Evolutionary conservation across 2,329 filamentous ascomycete species (phyloP), one percentile per base, ranked within the genome.

Genomic region (Colletotrichum higginsianum): DNA sequence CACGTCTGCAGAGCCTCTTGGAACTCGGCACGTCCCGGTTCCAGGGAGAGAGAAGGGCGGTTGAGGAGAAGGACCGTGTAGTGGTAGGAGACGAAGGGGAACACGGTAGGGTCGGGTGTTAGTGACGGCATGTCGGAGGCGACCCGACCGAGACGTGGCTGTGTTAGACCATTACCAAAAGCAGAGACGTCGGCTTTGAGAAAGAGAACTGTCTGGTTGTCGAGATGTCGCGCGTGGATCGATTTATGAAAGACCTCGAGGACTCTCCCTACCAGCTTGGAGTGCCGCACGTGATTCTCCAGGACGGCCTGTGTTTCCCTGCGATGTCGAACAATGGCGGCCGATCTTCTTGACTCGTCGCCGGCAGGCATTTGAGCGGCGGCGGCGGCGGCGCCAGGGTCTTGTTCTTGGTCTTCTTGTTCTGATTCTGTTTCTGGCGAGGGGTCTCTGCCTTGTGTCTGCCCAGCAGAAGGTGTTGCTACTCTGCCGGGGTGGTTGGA

Each of bases 1-100:
- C 69, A 69, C 12, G 57, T 67, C 40, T 74, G 69, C 13, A 72
- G 53, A 6, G 65, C 69, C 2, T 66, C 44, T 30, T 46, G 61
- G n/a, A 74, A 74, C 38, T 66, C 56, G 12, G 68, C 64, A 26
- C 55, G 44, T 21, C 49, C 61, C 21, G 69, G 40, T 11, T 66
- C 61, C 2, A 82, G 73, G 2, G 80, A 83, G 2, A 83, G 74
- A 7, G 77, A 80, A 0, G 80, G 80, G 2, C 81, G 75, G 35
- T 82, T 79, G 21, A 81, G 76, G 23, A 81, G 67, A 40, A 83
- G 74, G 12, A 80, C 71, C 1, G 79, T 71, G 55, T 82, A 78
- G 46, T 81, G 76, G 61, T 82, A 79, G 3, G 64, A 58, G 12
- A 74, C 21, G 23, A 62, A 74, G 3, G 72, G 69, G 2, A 74